Base-by-base conservation (phyloP, 192 early-diverging fungal genomes). In the Backusella tuberculispora region DNA sequence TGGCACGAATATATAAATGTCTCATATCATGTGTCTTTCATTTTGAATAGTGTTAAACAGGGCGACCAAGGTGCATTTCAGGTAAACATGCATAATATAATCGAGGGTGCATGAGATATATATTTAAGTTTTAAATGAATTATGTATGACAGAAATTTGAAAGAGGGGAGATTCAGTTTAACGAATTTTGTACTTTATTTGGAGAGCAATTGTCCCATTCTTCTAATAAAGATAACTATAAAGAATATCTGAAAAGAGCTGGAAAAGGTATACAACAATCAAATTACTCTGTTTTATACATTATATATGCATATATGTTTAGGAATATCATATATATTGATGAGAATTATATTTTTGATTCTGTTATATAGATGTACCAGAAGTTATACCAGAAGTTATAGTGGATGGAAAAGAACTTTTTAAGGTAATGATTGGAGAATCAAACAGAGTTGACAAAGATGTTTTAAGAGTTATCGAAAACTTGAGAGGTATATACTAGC, bases 371-470 rank as follows among this genome's bases (percentile, higher is more conserved):
- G 68, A 45, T 65, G 38, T 46, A 24, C 74, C 69, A 15, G 17
- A 43, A 6, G 6, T 40, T 26, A 78, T 78, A 41, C 79, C 75
- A 9, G 75, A 76, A 38, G 47, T 83, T 4, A 42, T 17, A 19
- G 78, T 92, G 19, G 80, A 92, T 75, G 91, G 91, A 40, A 77
- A 84, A 73, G 85, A 83, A 29, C 81, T 92, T 3, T 91, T 92
- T 74, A 76, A 63, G 12, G 68, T 44, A 12, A 92, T 92, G 89
- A 90, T 92, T 87, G 29, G 75, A 12, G 86, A 90, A 70, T 74
- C 88, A 12, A 60, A 74, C 24, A 78, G 74, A 48, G 69, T 84
- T 7, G 80, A 91, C 66, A 74, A 75, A 0, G 37, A 67, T 3
- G 74, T 93, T 37, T 77, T 88, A n/a, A 40, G 78, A 21, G 88